Evolutionary conservation across 2,329 filamentous ascomycete genomes (phyloP).

Genomic region (Phoma herbarum): DNA sequence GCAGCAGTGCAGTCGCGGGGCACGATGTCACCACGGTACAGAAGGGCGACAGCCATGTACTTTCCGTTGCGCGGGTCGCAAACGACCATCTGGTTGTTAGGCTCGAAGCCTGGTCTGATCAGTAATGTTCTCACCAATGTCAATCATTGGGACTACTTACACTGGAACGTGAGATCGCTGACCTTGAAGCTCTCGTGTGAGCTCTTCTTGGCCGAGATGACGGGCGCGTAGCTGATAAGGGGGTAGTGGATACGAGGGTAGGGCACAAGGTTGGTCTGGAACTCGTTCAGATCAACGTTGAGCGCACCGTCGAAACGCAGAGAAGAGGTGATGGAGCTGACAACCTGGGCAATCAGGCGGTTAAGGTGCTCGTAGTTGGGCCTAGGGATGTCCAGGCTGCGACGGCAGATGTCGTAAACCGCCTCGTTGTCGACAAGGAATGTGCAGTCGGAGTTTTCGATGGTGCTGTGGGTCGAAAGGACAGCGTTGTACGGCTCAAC

Average conservation of each 20-base stretch:
- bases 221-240: constrained; percentile 75
- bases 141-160: constrained; percentile 51
- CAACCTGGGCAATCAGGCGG: constrained; percentile 76
- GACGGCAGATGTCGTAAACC: constrained; percentile 78
- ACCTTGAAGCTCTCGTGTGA: constrained; percentile 90
- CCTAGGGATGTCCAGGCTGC: constrained; percentile 74
- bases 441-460: constrained; percentile 81
- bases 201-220: constrained; percentile 77
- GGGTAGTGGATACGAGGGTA: constrained; percentile 80
- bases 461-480: constrained; percentile 77
- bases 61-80: constrained; percentile 78
- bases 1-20: constrained; percentile 74
- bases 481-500: constrained; percentile 80
- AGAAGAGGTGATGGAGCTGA: constrained; percentile 77
- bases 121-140: constrained; percentile 26
- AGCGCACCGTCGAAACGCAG: constrained; percentile 76
- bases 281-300: constrained; percentile 79
- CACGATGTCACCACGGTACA: constrained; percentile 76
- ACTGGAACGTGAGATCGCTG: constrained; percentile 77
- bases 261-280: constrained; percentile 79
- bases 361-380: constrained; percentile 77
- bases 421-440: constrained; percentile 80
- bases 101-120: constrained; percentile 69
- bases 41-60: constrained; percentile 77
- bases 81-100: constrained; percentile 81